Evolutionary conservation across 2,329 filamentous ascomycete genomes (phyloP), one percentile per base, ranked within the genome.

Genomic region (Mycocentrospora acerina): DNA sequence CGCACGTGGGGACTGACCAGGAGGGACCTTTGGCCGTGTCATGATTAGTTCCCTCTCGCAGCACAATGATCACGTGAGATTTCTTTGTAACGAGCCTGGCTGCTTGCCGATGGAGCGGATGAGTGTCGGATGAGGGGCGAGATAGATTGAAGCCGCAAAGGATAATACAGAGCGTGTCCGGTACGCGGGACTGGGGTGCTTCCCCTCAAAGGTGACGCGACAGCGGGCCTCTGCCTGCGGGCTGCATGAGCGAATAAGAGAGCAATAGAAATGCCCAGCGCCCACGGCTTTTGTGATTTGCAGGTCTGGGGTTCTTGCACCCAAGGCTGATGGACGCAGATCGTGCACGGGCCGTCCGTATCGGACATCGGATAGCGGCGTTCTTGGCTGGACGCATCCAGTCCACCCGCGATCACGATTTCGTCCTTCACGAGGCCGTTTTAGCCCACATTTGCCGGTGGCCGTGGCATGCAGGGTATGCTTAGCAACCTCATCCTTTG

Each of bases 1-100:
- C 37, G 24, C 33, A 37, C 26, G 42, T 31, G 44, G 26, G 36
- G 28, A 54, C 57, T 42, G 30, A 59, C 59, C 60, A 43, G 57
- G 59, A 30, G 62, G 59, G 27, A 66, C 62, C 32, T 63, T 64
- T 19, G 62, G 62, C 28, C 62, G 56, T 44, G 62, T 64, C 62
- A 66, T 66, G 37, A 34, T 40, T 36, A 35, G 25, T 19, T 27
- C 30, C 12, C 36, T 13, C 29, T 26, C 36, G 31, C 35, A 44
- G 40, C 53, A 41, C 35, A 33, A 43, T 34, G 46, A 47, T 56
- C 57, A 55, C 58, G 53, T 50, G 59, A 44, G 37, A 33, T 9
- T 6, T 9, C 9, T 9, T 22, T 25, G 28, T 42, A 27, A 41
- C 43, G 17, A 53, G 34, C 38, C 32, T 36, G 42, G 33, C 37